A percentile compares a stretch with the other conserved stretches of the same genome.
phyloP scores from a whole-genome alignment of 1,284 basidiomycete genomes.

The Apiotrichum akiyoshidainum region DNA sequence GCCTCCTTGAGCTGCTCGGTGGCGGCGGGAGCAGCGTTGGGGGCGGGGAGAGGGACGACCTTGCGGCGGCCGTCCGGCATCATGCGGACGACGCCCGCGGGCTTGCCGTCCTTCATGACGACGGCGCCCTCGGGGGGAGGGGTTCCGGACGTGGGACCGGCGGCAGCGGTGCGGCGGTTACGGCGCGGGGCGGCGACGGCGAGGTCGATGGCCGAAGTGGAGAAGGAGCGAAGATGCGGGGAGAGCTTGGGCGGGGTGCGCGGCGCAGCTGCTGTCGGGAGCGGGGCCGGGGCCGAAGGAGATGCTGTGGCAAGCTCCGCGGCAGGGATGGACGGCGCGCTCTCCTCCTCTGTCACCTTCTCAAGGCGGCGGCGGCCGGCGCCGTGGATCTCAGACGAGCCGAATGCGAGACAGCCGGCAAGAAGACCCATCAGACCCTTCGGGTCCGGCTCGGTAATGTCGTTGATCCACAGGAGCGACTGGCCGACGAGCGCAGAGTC shows the following conservation, averaged over 20 bases:
- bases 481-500: slow-evolving; percentile 35
- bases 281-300: not conserved
- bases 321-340: not conserved
- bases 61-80: not conserved
- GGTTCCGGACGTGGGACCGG: not conserved
- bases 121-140: not conserved
- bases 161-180: not conserved
- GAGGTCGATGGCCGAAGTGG: not conserved
- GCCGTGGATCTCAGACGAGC: not conserved
- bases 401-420: slow-evolving; percentile 41
- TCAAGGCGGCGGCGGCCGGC: not conserved
- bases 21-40: not conserved
- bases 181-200: not conserved
- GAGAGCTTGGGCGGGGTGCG: not conserved
- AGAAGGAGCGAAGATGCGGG: not conserved
- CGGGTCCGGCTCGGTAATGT: slow-evolving; percentile 45
- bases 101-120: not conserved
- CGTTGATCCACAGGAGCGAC: slow-evolving; percentile 44
- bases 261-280: not conserved
- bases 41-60: not conserved
- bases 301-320: not conserved
- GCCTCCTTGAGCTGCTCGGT: not conserved
- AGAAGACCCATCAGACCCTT: slow-evolving; percentile 41
- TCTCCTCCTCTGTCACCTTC: not conserved
- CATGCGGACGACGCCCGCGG: not conserved